Conservation (phyloP, 441 rosid genomes). For the Populus hybrid region DNA sequence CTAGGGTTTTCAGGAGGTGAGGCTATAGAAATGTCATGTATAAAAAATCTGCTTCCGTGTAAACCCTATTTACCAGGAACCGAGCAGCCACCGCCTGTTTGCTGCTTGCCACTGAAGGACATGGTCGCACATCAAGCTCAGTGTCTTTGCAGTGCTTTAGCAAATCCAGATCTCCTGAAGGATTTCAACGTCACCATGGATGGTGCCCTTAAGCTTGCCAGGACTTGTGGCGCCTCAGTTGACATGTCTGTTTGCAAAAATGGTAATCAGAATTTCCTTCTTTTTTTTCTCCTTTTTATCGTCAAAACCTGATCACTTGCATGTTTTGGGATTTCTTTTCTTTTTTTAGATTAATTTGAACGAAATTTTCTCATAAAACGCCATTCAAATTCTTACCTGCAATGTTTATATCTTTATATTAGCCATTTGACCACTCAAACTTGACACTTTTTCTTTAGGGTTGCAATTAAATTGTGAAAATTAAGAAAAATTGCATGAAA, state of each 20-base stretch:
- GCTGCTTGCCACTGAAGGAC: not conserved
- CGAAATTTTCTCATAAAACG: not conserved
- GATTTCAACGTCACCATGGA: not conserved
- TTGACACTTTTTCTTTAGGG: not conserved
- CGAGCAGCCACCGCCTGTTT: not conserved
- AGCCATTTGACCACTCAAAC: not conserved
- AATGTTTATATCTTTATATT: too few relatives aligned
- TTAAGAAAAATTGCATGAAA: not conserved
- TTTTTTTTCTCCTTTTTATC: too few relatives aligned
- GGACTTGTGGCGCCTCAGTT: not conserved
- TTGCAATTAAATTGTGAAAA: not conserved
- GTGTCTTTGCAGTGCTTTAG: not conserved
- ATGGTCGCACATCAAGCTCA: not conserved
- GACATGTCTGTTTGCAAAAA: not conserved
- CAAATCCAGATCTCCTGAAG: not conserved
- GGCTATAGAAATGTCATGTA: not conserved
- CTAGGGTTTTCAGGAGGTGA: not conserved
- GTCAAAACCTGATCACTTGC: not conserved
- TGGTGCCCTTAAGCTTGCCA: not conserved
- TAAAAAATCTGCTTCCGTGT: not conserved
- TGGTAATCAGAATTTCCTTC: not conserved
- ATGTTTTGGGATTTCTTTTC: too few relatives aligned
- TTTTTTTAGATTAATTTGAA: not conserved
- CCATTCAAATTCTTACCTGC: too few relatives aligned
- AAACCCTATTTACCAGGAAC: not conserved